Percentiles rank a stretch among this genome's conserved stretches.
phyloP scores from a whole-genome alignment of 331 rosid genomes.

The Acacia concinna region DNA sequence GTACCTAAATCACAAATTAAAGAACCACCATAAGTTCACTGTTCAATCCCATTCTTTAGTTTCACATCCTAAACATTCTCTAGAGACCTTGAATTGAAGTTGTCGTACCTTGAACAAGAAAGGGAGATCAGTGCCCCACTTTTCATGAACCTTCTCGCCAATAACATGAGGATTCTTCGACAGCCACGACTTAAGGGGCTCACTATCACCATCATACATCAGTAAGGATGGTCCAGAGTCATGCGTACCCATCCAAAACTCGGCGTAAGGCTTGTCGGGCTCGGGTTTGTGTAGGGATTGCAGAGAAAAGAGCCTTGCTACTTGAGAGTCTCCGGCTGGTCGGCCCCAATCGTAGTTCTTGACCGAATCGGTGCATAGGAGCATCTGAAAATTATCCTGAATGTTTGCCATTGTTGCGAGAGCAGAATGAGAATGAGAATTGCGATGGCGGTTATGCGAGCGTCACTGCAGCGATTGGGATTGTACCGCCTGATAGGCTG shows the following conservation, averaged over 20 bases:
- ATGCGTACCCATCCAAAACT: constrained; percentile 83
- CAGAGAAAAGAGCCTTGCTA: constrained; percentile 57
- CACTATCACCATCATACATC: constrained; percentile 12
- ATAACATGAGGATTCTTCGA: constrained; percentile 52
- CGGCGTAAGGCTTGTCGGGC: constrained; percentile 55
- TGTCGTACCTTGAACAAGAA: constrained; percentile 71
- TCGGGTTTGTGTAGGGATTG: too few relatives aligned
- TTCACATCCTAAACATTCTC: neutral
- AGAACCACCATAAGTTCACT: neutral
- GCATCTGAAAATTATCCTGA: constrained; percentile 36
- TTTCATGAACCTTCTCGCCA: constrained; percentile 49
- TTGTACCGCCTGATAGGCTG: too few relatives aligned
- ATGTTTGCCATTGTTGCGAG: neutral
- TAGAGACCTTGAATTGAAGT: too few relatives aligned
- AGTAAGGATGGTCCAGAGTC: constrained; percentile 68
- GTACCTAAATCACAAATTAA: constrained; percentile 44
- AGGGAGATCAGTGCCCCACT: constrained; percentile 73
- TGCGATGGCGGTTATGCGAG: neutral
- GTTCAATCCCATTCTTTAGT: neutral
- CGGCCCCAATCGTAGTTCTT: constrained; percentile 78
- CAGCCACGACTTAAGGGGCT: constrained; percentile 61
- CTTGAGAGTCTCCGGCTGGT: constrained; percentile 43
- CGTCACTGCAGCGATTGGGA: too few relatives aligned
- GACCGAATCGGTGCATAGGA: constrained; percentile 50
- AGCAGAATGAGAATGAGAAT: neutral